Conservation (phyloP, 768 basidiomycete species). For the Boletus huronensis region DNA sequence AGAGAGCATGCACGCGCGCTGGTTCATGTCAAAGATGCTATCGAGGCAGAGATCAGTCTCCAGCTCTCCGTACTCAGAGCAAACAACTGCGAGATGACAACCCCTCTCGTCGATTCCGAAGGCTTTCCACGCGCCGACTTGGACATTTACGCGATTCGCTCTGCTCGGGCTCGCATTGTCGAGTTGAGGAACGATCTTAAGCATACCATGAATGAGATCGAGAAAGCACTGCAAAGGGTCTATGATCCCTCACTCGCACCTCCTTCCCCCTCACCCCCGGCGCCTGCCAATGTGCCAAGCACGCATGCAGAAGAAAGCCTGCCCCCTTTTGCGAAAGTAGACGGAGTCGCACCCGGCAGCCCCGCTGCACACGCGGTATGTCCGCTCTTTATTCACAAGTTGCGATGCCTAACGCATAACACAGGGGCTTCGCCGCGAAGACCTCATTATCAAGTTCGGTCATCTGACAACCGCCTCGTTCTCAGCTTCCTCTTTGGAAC, state of each 20-base stretch:
- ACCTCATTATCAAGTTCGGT: slow-evolving; percentile 75
- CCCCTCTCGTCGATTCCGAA: slow-evolving; percentile 78
- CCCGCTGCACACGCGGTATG: slow-evolving; percentile 82
- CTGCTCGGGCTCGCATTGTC: slow-evolving; percentile 73
- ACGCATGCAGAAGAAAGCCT: slow-evolving; percentile 12
- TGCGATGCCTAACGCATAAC: not conserved
- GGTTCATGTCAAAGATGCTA: slow-evolving; percentile 63
- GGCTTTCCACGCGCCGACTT: slow-evolving; percentile 90
- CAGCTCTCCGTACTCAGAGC: slow-evolving; percentile 60
- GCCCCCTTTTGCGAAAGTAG: slow-evolving; percentile 74
- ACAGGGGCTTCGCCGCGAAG: slow-evolving; percentile 66
- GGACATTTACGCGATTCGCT: slow-evolving; percentile 75
- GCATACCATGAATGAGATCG: slow-evolving; percentile 62
- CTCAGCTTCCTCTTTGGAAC: slow-evolving; percentile 53
- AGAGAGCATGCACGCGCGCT: slow-evolving; percentile 59
- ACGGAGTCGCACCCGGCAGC: slow-evolving; percentile 74
- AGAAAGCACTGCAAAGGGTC: slow-evolving; percentile 62
- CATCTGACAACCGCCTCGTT: slow-evolving; percentile 53
- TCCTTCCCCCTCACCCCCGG: not conserved
- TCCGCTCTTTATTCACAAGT: not conserved
- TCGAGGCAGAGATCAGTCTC: slow-evolving; percentile 67
- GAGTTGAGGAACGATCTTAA: slow-evolving; percentile 78
- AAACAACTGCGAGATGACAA: slow-evolving; percentile 62
- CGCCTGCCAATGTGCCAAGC: slow-evolving; percentile 26
- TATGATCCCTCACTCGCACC: slow-evolving; percentile 45